Base-by-base conservation (phyloP, 2,329 filamentous ascomycete species). In the Leptographium flavum region DNA sequence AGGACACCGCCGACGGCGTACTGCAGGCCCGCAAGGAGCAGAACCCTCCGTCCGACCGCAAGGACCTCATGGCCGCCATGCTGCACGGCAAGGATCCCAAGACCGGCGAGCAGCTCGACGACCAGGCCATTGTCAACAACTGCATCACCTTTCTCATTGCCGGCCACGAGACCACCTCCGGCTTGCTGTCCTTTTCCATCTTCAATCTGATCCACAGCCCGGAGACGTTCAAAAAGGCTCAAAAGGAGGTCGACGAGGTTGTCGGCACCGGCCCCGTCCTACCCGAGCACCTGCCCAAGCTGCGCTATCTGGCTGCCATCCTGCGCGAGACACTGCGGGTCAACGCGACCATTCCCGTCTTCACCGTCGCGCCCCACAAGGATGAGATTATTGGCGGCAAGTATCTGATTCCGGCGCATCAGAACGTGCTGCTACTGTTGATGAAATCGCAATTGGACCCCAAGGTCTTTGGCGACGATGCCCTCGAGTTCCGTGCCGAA, bases 71-170 rank as follows among this genome's bases (percentile, higher is more conserved):
- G 11, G 74, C 74, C 49, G 75, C 79, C 28, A 83, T 88, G 79
- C 63, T 88, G 38, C 65, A 76, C 7, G 79, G 79, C 0, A 69
- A 68, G 11, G 83, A 87, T 55, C 70, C 76, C 1, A 73, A 76
- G 59, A 85, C 81, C 4, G 79, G 81, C 13, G 65, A 79, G 52
- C 70, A 69, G n/a, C 62, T 87, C 51, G 70, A 65, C 1, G 77
- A 83, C 48, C 65, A 71, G 5, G 73, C 68, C 41, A 81, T 86
- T 50, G 70, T 75, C 15, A 69, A 81, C 56, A 83, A 87, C 51
- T 74, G 87, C 62, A 78, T 83, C 47, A 86, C 81, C 0, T 85
- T 86, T 52, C 59, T 86, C 10, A 78, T 81, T 53, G 79, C 79
- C 31, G 78, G 79, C 2, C 81, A 84, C 50, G 82, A 86, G 53